A percentile compares a stretch with the other conserved stretches of the same genome.
Evolutionary conservation across 805 yeast genomes (phyloP).

Genomic region (Teunomyces pallodes): DNA sequence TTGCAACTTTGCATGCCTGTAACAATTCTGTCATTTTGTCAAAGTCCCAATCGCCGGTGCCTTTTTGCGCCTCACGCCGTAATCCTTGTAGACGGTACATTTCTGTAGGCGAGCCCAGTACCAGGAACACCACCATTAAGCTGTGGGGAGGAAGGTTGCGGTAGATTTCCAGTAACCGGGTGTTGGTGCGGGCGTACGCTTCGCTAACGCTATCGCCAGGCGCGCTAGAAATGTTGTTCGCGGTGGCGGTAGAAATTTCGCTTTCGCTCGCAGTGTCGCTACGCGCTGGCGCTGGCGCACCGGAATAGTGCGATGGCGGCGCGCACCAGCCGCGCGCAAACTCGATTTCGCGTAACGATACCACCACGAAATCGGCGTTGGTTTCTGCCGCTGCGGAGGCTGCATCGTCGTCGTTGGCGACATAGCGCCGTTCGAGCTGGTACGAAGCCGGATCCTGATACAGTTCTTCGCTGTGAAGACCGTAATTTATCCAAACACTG

Average conservation of each 20-base stretch:
- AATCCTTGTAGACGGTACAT: constrained; percentile 45
- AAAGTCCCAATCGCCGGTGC: constrained; percentile 42
- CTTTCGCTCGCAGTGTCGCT: too few species aligned
- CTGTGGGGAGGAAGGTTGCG: constrained; percentile 55
- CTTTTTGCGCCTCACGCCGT: constrained; percentile 38
- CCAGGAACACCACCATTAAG: constrained; percentile 58
- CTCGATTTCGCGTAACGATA: constrained; percentile 61
- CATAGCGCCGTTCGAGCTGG: constrained; percentile 32
- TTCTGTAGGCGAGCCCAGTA: constrained; percentile 57
- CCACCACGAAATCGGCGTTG: constrained; percentile 39
- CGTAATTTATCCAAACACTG: constrained; percentile 25
- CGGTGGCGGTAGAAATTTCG: too few species aligned
- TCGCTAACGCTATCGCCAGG: constrained; percentile 2
- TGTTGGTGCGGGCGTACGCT: constrained; percentile 36
- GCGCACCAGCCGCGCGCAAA: constrained; percentile 29
- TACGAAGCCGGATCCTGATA: constrained; percentile 14
- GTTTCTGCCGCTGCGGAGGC: constrained; percentile 17
- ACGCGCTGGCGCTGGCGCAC: constrained; percentile 2
- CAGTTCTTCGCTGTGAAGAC: constrained; percentile 15
- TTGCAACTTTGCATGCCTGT: constrained; percentile 48
- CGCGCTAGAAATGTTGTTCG: not conserved
- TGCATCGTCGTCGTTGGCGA: constrained; percentile 60
- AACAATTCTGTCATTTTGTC: constrained; percentile 47
- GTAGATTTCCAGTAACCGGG: constrained; percentile 48
- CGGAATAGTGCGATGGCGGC: constrained; percentile 20